Evolutionary conservation across 2,329 filamentous ascomycete genomes (phyloP).

Genomic region (Diplocarpon mali): DNA sequence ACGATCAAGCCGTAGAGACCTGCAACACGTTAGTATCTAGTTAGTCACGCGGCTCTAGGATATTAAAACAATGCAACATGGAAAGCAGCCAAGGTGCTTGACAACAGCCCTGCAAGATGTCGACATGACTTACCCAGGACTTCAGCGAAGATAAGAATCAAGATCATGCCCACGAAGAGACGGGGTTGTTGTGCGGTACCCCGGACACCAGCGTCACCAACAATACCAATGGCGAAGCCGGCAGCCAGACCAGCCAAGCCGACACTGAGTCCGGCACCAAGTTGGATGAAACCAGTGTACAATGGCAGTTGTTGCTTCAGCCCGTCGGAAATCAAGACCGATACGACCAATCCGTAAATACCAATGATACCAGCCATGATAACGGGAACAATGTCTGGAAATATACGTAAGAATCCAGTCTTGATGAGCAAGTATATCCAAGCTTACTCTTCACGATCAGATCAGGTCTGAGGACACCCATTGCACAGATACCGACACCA

Average conservation of each 20-base stretch:
- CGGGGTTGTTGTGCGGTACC: conserved; percentile 62
- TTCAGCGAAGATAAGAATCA: conserved; percentile 80
- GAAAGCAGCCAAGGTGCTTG: neutral
- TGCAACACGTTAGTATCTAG: conserved; percentile 30
- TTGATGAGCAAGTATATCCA: neutral
- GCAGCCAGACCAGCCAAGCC: conserved; percentile 75
- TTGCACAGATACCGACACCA: conserved; percentile 94
- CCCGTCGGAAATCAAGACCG: conserved; percentile 74
- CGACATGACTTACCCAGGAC: conserved; percentile 51
- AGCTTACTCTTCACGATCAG: conserved; percentile 96
- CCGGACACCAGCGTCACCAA: conserved; percentile 80
- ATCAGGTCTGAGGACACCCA: conserved; percentile 96
- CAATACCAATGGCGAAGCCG: conserved; percentile 79
- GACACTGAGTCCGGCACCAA: conserved; percentile 72
- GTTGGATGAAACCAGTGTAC: conserved; percentile 76
- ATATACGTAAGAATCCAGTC: conserved; percentile 11
- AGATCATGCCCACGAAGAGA: conserved; percentile 69
- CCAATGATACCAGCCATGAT: conserved; percentile 99
- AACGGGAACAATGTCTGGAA: conserved; percentile 89
- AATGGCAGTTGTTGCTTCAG: conserved; percentile 61
- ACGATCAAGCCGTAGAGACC: conserved; percentile 99
- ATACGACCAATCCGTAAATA: conserved; percentile 91
- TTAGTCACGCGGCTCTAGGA: neutral
- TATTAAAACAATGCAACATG: neutral
- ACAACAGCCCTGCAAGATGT: neutral